phyloP scores from a whole-genome alignment of 2,329 filamentous ascomycete species.

The Ophiostoma angusticollis region DNA sequence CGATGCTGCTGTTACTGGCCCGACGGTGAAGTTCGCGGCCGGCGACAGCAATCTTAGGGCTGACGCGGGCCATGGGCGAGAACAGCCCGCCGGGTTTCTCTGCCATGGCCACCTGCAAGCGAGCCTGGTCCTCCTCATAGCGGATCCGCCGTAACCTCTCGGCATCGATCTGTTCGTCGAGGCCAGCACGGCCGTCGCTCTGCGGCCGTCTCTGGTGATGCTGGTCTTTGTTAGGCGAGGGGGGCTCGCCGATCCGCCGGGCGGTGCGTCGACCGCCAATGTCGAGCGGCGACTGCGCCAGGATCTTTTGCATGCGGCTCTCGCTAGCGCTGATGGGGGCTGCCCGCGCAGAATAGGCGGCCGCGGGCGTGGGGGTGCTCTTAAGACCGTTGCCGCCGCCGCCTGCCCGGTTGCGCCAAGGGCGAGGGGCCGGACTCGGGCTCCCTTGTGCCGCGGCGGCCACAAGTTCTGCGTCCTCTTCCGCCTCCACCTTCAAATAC shows the following conservation, averaged over 20 bases:
- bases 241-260: slow-evolving; percentile 11
- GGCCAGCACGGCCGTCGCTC: neutral
- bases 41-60: slow-evolving; percentile 25
- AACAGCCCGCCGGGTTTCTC: slow-evolving; percentile 22
- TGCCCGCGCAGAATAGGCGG: neutral
- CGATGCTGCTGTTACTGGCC: slow-evolving; percentile 23
- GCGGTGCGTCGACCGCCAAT: slow-evolving; percentile 14
- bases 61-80: slow-evolving; percentile 21
- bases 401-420: slow-evolving; percentile 25
- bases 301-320: slow-evolving; percentile 14
- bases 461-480: slow-evolving; percentile 17
- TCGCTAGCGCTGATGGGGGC: slow-evolving; percentile 8
- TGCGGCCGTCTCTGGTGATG: slow-evolving; percentile 5
- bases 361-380: slow-evolving; percentile 12
- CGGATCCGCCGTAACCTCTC: slow-evolving; percentile 14
- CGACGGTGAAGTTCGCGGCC: slow-evolving; percentile 22
- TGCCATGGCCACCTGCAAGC: slow-evolving; percentile 15
- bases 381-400: slow-evolving; percentile 10
- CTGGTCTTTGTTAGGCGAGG: neutral
- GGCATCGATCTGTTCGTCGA: too few relatives aligned
- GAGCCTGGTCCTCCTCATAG: slow-evolving; percentile 17
- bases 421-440: slow-evolving; percentile 37
- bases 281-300: slow-evolving; percentile 16
- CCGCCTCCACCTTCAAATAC: slow-evolving; percentile 25
- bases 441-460: slow-evolving; percentile 23